phyloP scores from a whole-genome alignment of 2,329 filamentous ascomycete species.

The Grosmannia clavigera region DNA sequence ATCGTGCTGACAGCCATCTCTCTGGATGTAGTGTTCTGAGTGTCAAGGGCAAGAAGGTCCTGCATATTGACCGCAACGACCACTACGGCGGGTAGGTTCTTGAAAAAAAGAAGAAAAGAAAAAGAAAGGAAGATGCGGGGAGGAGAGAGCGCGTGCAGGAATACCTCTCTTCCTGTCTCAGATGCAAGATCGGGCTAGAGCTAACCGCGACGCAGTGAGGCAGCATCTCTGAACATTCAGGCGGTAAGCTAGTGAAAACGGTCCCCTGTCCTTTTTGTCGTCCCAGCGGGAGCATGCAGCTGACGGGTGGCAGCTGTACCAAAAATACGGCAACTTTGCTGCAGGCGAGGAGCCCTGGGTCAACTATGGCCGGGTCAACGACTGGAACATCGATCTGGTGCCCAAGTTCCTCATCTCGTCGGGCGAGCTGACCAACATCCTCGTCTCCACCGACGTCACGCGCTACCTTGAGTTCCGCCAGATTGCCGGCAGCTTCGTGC shows the following conservation, averaged over 20 bases:
- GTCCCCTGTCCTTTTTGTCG: neutral
- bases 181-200: conserved; percentile 6
- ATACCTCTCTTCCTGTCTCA: neutral
- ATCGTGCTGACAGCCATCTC: neutral
- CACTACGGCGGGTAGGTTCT: conserved; percentile 85
- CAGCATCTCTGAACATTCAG: conserved; percentile 93
- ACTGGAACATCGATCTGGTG: conserved; percentile 99
- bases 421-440: conserved; percentile 95
- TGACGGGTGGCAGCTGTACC: conserved; percentile 60
- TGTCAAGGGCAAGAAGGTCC: conserved; percentile 97
- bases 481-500: conserved; percentile 91
- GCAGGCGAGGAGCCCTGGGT: conserved; percentile 87
- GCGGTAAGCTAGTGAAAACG: conserved; percentile 42
- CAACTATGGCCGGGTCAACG: conserved; percentile 90
- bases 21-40: conserved; percentile 60
- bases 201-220: conserved; percentile 50
- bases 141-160: neutral
- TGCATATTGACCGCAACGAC: conserved; percentile 97
- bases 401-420: conserved; percentile 98
- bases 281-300: neutral
- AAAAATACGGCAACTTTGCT: conserved; percentile 79
- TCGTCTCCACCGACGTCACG: conserved; percentile 88
- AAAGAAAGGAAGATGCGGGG: neutral
- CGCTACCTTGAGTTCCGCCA: conserved; percentile 87
- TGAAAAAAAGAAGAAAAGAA: neutral